These are phyloP conservation scores for Candida patagonica DNA, from an alignment of 805 yeast genomes.

Conservation along the genomic window DNA sequence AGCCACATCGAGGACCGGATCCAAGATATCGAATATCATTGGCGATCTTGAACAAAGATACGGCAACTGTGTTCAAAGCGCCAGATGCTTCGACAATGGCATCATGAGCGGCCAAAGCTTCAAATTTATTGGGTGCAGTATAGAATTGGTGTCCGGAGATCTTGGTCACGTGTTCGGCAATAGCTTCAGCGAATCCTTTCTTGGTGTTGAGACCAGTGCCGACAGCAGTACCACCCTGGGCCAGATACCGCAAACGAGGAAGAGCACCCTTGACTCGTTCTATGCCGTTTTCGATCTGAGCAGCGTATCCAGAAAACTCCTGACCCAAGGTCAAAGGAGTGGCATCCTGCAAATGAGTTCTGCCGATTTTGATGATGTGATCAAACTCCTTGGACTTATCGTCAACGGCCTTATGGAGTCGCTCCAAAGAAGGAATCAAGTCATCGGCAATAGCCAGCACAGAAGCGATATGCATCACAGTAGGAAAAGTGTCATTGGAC, in stretches of 20 bases:
- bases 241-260: constrained; percentile 70
- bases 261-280: constrained; percentile 71
- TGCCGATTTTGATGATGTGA: constrained; percentile 92
- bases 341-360: constrained; percentile 98
- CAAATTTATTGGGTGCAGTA: constrained; percentile 98
- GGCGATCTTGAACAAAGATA: constrained; percentile 90
- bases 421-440: constrained; percentile 71
- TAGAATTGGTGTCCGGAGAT: constrained; percentile 82
- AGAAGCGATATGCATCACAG: constrained; percentile 99
- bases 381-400: constrained; percentile 74
- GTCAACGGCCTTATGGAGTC: constrained; percentile 68
- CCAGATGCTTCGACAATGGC: constrained; percentile 97
- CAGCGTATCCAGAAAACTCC: constrained; percentile 94
- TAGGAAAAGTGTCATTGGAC: constrained; percentile 98
- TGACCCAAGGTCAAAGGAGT: constrained; percentile 97
- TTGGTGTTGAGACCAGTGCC: constrained; percentile 97
- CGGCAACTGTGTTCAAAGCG: constrained; percentile 91
- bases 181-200: constrained; percentile 77
- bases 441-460: constrained; percentile 73
- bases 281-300: constrained; percentile 86
- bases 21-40: constrained; percentile 97
- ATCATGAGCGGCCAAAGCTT: constrained; percentile 98
- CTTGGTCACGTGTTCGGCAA: constrained; percentile 77
- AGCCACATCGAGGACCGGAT: constrained; percentile 99
- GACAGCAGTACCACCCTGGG: constrained; percentile 99